phyloP scores from a whole-genome alignment of 139 green algal genomes.

The Chlorella sp. region DNA sequence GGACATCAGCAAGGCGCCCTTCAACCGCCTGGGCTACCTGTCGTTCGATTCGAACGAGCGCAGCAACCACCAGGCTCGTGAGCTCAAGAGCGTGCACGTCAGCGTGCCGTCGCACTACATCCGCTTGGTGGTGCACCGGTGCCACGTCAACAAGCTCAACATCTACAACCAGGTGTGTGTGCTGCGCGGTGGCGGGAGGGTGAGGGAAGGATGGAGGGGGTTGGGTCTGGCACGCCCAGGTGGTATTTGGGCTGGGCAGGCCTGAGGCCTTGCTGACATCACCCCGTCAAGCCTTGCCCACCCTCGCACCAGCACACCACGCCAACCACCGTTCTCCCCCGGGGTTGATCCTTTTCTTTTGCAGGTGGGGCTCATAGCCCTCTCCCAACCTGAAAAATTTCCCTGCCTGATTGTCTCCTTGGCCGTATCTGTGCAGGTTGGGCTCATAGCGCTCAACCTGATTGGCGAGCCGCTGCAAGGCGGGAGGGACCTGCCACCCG shows the following conservation, averaged over 20 bases:
- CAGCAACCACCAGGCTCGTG: conserved; percentile 53
- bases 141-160: conserved; percentile 89
- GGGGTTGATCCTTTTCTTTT: too few relatives aligned
- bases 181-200: too few relatives aligned
- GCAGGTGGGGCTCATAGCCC: too few relatives aligned
- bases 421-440: conserved; percentile 55
- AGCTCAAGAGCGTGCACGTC: conserved; percentile 88
- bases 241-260: too few relatives aligned
- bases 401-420: too few relatives aligned
- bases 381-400: too few relatives aligned
- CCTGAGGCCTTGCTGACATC: too few relatives aligned
- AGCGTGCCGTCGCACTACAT: conserved; percentile 43
- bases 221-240: too few relatives aligned
- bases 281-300: too few relatives aligned
- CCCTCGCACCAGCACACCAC: too few relatives aligned
- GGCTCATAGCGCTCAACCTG: conserved; percentile 82
- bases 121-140: conserved; percentile 66
- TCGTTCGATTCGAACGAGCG: conserved; percentile 87
- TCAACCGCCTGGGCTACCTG: conserved; percentile 79
- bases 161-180: conserved; percentile 85
- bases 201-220: too few relatives aligned
- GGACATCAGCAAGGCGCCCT: conserved; percentile 24
- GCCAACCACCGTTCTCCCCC: too few relatives aligned
- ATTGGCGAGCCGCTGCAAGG: conserved; percentile 52
- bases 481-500: not conserved